Base-by-base conservation (phyloP, 495 filamentous ascomycete genomes). In the Chaetomium tenue region DNA sequence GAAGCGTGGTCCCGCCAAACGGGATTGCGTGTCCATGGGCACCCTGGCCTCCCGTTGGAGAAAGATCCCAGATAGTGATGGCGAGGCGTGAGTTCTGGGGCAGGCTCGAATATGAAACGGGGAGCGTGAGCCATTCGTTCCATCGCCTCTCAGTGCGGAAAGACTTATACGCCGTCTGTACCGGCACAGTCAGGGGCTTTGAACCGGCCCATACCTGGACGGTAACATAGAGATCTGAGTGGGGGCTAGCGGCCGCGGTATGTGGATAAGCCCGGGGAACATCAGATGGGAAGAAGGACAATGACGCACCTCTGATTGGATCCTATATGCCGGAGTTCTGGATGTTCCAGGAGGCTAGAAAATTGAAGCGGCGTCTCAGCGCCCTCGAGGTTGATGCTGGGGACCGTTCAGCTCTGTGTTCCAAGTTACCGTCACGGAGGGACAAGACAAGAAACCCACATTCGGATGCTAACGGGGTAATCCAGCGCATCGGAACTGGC, bases 71-170 rank as follows among this genome's bases (percentile, higher is more conserved):
- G 60, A 97, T 77, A 13, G 94, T 99, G 52, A 99, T 90, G 13
- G 95, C 94, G 33, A 99, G 82, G 69, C 91, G 90, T 2, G 91
- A 84, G 63, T 87, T 88, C 30, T 89, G 77, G 23, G 93, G 92
- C 4, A 93, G 83, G 55, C 88, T 87, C 52, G 90, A 87, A 67
- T 97, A 92, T 2, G 82, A 83, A 70, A 96, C 85, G 15, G 95
- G 93, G 53, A 99, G 76, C 13, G 86, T 86, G 30, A 99, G 84
- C 95, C 95, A 99, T 78, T 99, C 94, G 72, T 93, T 93, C 94
- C 94, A 99, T 74, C 78, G 83, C 69, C 95, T 86, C 58, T 86
- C 83, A 26, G 80, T 82, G 70, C 91, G 92, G 69, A 98, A 97
- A 2, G 89, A 74, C 73, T 90, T 96, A 79, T 97, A 98, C 16